Evolutionary conservation across 495 filamentous ascomycete genomes (phyloP), one percentile per base, ranked within the genome.

Genomic region (Aeminium ludgeri): DNA sequence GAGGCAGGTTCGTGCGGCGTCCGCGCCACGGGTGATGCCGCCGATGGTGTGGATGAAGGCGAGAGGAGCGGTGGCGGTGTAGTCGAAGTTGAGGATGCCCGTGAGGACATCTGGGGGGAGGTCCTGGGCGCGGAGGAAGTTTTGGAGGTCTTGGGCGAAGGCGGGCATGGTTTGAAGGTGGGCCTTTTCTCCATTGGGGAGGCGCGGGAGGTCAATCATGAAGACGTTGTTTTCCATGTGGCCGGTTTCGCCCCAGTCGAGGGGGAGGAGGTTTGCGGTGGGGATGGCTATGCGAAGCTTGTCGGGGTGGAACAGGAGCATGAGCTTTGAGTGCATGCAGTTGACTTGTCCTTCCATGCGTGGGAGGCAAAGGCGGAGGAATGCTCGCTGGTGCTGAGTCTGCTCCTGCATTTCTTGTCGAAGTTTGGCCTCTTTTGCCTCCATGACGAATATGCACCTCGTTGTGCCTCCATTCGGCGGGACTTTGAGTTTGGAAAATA

Each of bases 311-410:
- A 82, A 85, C 0, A 94, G 65, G 0, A 94, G 64, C 69, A 84
- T 81, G 10, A 94, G 59, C 50, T 94, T 94, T 4, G 82, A 89
- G 52, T 94, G 86, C 86, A 92, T 93, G 49, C 66, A 73, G 34
- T 66, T 69, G 1, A 74, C 58, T 36, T 74, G 66, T 0, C 70
- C 69, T 5, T 68, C 61, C 74, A 82, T 82, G 35, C 67, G 71
- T 6, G 89, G 89, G 56, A 92, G 92, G 50, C 81, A 86, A 27
- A 87, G 68, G 15, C 68, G 66, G 18, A 86, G 60, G 23, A 38
- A 51, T 35, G 67, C 66, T 0, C 58, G 58, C 58, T 78, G 74
- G 5, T 18, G 34, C 45, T 64, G 45, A 41, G 65, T 68, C 54
- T 78, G 72, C 49, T 28, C 15, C 10, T 43, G 32, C 30, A 46